Conservation (phyloP, 2,329 filamentous ascomycete species). For the Akanthomyces dipterigenus region DNA sequence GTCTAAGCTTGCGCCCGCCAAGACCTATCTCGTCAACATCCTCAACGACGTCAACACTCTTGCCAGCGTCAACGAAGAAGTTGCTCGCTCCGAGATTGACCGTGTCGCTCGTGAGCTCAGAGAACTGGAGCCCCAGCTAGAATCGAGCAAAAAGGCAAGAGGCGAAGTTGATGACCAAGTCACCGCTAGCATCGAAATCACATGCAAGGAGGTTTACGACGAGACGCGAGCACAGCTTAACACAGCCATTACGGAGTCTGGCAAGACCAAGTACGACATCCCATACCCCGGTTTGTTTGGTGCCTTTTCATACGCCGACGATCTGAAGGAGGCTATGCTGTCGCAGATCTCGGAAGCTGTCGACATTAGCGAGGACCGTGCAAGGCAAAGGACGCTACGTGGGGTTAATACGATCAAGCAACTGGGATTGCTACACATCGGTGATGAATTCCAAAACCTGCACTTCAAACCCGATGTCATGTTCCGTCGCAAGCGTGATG, state of each 20-base stretch:
- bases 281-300: conserved; percentile 79
- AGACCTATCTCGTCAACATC: conserved; percentile 91
- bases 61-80: conserved; percentile 79
- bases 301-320: conserved; percentile 88
- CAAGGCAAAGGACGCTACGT: conserved; percentile 66
- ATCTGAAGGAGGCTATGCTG: conserved; percentile 86
- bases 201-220: conserved; percentile 78
- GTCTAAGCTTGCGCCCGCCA: conserved; percentile 91
- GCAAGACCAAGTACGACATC: conserved; percentile 71
- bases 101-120: conserved; percentile 74
- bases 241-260: conserved; percentile 68
- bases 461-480: conserved; percentile 88
- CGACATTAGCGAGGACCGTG: conserved; percentile 73
- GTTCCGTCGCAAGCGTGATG: conserved; percentile 81
- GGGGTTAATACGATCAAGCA: conserved; percentile 86
- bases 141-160: conserved; percentile 74
- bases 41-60: conserved; percentile 79
- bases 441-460: conserved; percentile 77
- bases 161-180: conserved; percentile 74
- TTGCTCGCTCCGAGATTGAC: conserved; percentile 78
- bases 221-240: conserved; percentile 71
- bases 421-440: conserved; percentile 80
- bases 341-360: conserved; percentile 79
- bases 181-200: conserved; percentile 75
- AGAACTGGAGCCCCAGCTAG: conserved; percentile 77